Percentiles rank a stretch among this genome's conserved stretches.
phyloP scores from a whole-genome alignment of 192 early-diverging fungal species.

The Backusella westeae region DNA sequence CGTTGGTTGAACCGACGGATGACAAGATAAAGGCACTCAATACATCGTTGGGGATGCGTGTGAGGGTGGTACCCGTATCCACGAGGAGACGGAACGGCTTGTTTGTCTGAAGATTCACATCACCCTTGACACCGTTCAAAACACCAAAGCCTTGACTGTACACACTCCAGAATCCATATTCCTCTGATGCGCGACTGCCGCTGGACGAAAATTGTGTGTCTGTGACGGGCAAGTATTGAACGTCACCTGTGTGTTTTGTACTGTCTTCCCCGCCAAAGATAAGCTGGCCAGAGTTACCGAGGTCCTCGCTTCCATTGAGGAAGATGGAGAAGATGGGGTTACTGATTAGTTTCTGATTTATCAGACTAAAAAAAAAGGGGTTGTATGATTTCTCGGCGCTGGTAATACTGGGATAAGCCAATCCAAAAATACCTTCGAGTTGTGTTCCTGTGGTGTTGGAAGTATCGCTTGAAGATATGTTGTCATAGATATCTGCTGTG shows the following conservation, averaged over 20 bases:
- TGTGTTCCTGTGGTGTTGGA: neutral
- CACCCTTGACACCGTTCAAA: neutral
- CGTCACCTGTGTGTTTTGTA: slow-evolving; percentile 39
- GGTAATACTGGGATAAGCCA: slow-evolving; percentile 22
- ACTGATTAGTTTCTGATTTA: neutral
- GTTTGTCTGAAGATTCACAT: neutral
- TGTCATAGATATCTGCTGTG: slow-evolving; percentile 7
- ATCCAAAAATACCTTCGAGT: slow-evolving; percentile 32
- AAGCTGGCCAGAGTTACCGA: slow-evolving; percentile 36
- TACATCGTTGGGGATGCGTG: slow-evolving; percentile 7
- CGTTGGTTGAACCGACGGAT: neutral
- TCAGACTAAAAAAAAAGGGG: slow-evolving; percentile 24
- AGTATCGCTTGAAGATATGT: neutral
- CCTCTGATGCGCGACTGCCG: neutral
- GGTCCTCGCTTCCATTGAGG: neutral
- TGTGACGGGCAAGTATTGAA: slow-evolving; percentile 38
- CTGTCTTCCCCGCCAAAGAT: slow-evolving; percentile 48
- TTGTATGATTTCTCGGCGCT: neutral
- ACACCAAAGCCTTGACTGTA: slow-evolving; percentile 4
- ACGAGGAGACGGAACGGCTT: neutral
- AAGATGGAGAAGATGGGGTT: slow-evolving; percentile 23
- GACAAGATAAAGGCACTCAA: neutral
- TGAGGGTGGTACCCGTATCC: slow-evolving; percentile 30
- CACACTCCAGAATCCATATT: slow-evolving; percentile 20
- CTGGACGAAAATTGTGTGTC: neutral